Evolutionary conservation across 768 basidiomycete genomes (phyloP).

Genomic region (Hypholoma fasciculare): DNA sequence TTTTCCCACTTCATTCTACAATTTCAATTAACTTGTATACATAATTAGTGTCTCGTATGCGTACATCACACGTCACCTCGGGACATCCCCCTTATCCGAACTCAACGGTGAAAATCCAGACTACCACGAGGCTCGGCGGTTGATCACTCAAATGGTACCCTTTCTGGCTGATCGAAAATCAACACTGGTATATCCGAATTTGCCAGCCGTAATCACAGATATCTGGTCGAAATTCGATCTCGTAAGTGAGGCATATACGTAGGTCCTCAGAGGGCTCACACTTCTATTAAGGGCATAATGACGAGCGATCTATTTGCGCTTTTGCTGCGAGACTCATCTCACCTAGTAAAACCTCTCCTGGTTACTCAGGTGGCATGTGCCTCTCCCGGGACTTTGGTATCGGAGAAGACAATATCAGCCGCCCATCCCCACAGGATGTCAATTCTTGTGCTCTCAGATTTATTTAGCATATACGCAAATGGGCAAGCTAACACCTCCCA

Average conservation of each 20-base stretch:
- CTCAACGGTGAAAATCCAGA: conserved; percentile 41
- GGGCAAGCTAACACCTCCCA: background rate
- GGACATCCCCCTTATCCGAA: conserved; percentile 55
- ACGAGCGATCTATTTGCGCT: conserved; percentile 46
- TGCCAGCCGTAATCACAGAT: conserved; percentile 57
- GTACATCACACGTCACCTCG: conserved; percentile 63
- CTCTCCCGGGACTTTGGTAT: conserved; percentile 7
- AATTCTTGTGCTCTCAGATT: conserved; percentile 57
- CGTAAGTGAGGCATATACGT: conserved; percentile 33
- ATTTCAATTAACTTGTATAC: conserved; percentile 1
- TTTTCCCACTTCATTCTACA: background rate
- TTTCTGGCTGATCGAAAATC: conserved; percentile 66
- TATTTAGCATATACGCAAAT: conserved; percentile 40
- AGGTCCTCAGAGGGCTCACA: conserved; percentile 1
- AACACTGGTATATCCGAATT: conserved; percentile 46
- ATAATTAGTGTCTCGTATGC: conserved; percentile 63
- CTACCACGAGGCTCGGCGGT: conserved; percentile 41
- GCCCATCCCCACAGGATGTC: conserved; percentile 40
- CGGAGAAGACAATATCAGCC: conserved; percentile 20
- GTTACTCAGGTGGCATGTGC: conserved; percentile 25
- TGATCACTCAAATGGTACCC: conserved; percentile 57
- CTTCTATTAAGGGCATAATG: conserved; percentile 28
- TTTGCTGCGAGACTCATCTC: conserved; percentile 55
- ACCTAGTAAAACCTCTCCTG: conserved; percentile 51
- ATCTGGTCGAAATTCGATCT: conserved; percentile 64